These are phyloP conservation scores for Phycomyces blakesleeanus DNA, from an alignment of 192 early-diverging fungal species.

Conservation along the genomic window DNA sequence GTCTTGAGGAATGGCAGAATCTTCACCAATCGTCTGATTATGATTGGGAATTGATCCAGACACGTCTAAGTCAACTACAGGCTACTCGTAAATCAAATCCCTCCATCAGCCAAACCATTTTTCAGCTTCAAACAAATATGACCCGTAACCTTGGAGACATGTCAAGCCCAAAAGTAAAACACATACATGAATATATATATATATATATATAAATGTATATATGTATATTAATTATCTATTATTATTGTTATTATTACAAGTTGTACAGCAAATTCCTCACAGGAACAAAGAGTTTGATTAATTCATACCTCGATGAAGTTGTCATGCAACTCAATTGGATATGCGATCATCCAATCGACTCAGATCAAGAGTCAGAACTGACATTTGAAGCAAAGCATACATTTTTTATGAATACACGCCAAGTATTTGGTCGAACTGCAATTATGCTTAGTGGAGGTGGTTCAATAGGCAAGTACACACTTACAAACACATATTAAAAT, in stretches of 20 bases:
- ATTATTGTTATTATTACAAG: conserved; percentile 24
- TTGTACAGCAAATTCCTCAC: conserved; percentile 65
- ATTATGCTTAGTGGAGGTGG: conserved; percentile 87
- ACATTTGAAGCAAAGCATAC: conserved; percentile 58
- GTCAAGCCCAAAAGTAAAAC: conserved; percentile 61
- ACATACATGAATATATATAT: neutral
- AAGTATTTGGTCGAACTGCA: conserved; percentile 83
- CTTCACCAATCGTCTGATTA: conserved; percentile 60
- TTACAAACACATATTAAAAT: neutral
- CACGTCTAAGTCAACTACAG: conserved; percentile 52
- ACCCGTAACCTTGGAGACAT: conserved; percentile 75
- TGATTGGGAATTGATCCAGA: conserved; percentile 66
- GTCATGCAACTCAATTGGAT: conserved; percentile 68
- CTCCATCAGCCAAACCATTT: conserved; percentile 56
- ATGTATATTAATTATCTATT: no score
- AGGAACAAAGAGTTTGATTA: conserved; percentile 70
- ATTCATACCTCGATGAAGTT: conserved; percentile 77
- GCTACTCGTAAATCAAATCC: conserved; percentile 42
- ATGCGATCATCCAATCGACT: conserved; percentile 39
- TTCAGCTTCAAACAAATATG: conserved; percentile 62
- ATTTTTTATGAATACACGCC: conserved; percentile 74
- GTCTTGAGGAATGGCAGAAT: conserved; percentile 65
- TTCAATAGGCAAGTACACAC: conserved; percentile 58
- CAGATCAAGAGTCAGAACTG: conserved; percentile 34
- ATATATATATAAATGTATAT: no score